Base-by-base conservation (phyloP, 805 yeast genomes). In the Yarrowia divulgata region DNA sequence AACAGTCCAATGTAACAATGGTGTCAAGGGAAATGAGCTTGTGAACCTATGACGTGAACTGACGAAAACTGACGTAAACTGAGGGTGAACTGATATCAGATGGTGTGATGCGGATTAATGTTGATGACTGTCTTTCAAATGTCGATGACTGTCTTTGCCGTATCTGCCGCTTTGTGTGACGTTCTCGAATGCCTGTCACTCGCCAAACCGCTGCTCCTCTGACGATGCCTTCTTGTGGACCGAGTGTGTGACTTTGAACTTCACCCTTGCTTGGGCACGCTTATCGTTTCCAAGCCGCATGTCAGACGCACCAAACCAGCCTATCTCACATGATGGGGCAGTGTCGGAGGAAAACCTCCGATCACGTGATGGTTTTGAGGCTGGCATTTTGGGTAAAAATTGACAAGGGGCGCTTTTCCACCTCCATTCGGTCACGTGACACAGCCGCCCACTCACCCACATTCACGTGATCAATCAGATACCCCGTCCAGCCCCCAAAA, bases 321-420 rank as follows among this genome's bases (percentile, higher is more conserved):
- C 46, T 57, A 57, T 57, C 63, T 40, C 63, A 57, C 63, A 57
- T 57, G 63, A 57, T 57, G 39, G 39, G 63, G 63, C 63, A 57
- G 63, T 57, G 63, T 40, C n/a, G 34, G 32, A 13, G 16, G 4
- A 23, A 23, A 23, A 23, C 4, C 29, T 10, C 8, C 10, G 8
- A n/a, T 54, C 60, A 54, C 60, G 60, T 54, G 60, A 54, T 13
- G n/a, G n/a, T 8, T 8, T 9, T 10, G 13, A 7, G 13, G 10
- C 13, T 37, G 40, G 40, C 3, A 37, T 10, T 39, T 10, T 39
- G 40, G 40, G 2, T 16, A 13, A 23, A 23, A 2, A 23, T 2
- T 2, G 29, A 4, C 29, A 23, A 23, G n/a, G n/a, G n/a, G n/a
- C n/a, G n/a, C n/a, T n/a, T 23, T 23, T 23, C 29, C 29, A 23